These are phyloP conservation scores for Coleophoma crateriformis DNA, from an alignment of 2,329 filamentous ascomycete species.

Conservation along the genomic window DNA sequence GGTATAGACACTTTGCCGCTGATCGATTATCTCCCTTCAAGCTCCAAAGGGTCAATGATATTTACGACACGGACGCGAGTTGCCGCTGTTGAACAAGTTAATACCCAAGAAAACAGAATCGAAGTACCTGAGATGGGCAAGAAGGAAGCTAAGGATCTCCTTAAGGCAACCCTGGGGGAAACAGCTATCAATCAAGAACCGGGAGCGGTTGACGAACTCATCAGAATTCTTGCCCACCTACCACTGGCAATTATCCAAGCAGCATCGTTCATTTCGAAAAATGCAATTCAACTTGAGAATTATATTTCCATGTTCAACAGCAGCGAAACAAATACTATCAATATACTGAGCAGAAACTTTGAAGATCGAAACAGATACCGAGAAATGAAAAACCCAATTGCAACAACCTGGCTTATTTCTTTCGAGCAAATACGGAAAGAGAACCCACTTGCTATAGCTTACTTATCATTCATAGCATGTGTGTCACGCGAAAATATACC, in stretches of 20 bases:
- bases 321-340: not conserved
- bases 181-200: not conserved
- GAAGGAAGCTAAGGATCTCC: not conserved
- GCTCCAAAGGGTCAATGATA: not conserved
- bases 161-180: constrained; percentile 7
- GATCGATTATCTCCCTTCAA: constrained; percentile 1
- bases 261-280: not conserved
- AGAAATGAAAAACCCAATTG: constrained; percentile 1
- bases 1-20: not conserved
- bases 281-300: not conserved
- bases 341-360: constrained; percentile 4
- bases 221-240: not conserved
- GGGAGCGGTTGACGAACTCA: not conserved
- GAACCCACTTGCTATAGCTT: constrained; percentile 1
- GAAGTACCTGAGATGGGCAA: not conserved
- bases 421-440: constrained; percentile 5
- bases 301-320: constrained; percentile 2
- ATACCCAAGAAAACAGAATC: not conserved
- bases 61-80: constrained; percentile 2
- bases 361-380: constrained; percentile 3
- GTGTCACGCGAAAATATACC: constrained; percentile 1
- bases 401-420: constrained; percentile 7
- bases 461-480: constrained; percentile 5
- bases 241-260: constrained; percentile 5
- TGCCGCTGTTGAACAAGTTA: not conserved